Base-by-base conservation (phyloP, 805 yeast species). In the Suhomyces xylopsoci region DNA sequence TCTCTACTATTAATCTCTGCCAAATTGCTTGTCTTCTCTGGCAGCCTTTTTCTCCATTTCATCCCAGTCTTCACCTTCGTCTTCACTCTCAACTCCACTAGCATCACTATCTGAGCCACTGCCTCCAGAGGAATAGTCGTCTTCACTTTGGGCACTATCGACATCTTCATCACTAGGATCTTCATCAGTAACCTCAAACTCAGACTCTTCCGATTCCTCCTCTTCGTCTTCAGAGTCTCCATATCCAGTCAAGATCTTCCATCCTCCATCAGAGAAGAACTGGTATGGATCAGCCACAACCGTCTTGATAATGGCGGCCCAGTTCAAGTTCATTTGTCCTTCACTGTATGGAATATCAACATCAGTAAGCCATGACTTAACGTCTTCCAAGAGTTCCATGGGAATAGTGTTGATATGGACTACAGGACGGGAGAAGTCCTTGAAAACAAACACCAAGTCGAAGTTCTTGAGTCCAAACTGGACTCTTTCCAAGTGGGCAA, bases 321-420 rank as follows among this genome's bases (percentile, higher is more conserved):
- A 94, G 74, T 90, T 91, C 81, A 94, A 84, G 74, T 93, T 93
- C 73, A 94, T 87, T 45, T 96, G 92, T 50, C 97, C 97, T 63
- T 91, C 97, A 65, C 92, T 88, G 74, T 81, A 85, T 38, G 99
- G 97, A 57, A 94, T 88, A 68, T 94, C 99, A 65, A 94, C 96
- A 68, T 94, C 96, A n/a, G 96, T 90, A 54, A 94, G 77, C 99
- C 99, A 94, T 48, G 90, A 90, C 70, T 93, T 94, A 56, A 94
- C 88, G 66, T 88, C 93, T 66, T 94, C 99, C 52, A 94, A 74
- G 50, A 88, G 80, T 63, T 88, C 96, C 82, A 91, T 90, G 36
- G 98, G 97, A 54, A 94, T 90, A 3, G 98, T 91, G 69, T 93
- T 93, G 58, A 94, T 84, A 68, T 93, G 97, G 19, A 89, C 89